Evolutionary conservation across 2,329 filamentous ascomycete genomes (phyloP), one percentile per base, ranked within the genome.

Genomic region (Fusarium oxysporum): DNA sequence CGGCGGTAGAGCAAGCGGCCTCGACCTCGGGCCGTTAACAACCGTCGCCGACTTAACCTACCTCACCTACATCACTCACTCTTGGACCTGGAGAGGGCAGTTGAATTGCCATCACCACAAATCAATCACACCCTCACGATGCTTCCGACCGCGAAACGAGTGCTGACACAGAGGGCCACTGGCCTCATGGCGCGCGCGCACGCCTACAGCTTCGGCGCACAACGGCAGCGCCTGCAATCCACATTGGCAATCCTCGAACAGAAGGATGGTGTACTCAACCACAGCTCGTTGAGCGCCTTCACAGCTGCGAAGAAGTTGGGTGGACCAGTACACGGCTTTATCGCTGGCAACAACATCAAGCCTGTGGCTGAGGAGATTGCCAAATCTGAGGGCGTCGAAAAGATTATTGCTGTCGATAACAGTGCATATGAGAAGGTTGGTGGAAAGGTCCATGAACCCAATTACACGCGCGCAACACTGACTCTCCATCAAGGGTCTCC

Each of bases 231-330:
- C 77, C 86, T 97, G 69, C 88, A 97, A 66, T 98, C 95, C 56
- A 96, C 95, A 40, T 89, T 99, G 63, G 96, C 96, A 50, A 86
- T 99, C 60, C 90, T 99, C 70, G 96, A 99, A 85, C 96, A 98
- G 84, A 91, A 92, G 78, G 93, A 97, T 78, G 96, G 96, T 70
- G 92, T 95, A 84, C 89, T 99, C 74, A 95, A 94, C 80, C 84
- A 88, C 70, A 92, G 93, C 28, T 98, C 95, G 9, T 86, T 98
- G 63, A 93, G 93, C 79, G 92, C 95, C 48, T 89, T 98, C 66
- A 93, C 93, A 13, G 96, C 96, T 13, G 96, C 95, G 25, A 89
- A 92, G 82, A 95, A 95, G 82, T 84, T 98, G 12, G 96, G 96
- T 62, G 96, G 95, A 8, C 85, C 92, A 10, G 87, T 99, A 57